phyloP scores from a whole-genome alignment of 768 basidiomycete species.

The Tricholoma sp. region DNA sequence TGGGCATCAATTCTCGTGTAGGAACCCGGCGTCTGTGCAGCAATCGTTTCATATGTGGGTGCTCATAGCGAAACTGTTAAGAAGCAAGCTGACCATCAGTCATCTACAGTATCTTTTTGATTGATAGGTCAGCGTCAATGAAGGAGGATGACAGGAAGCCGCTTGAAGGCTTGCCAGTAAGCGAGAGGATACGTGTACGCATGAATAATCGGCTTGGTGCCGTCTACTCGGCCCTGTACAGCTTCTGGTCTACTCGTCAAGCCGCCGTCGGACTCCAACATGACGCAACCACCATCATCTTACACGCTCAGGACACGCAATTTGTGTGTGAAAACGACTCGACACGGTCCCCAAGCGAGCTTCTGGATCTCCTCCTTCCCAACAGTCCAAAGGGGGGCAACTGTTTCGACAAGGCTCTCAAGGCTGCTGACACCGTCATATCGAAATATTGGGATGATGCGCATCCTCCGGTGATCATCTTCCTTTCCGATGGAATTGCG shows the following conservation, averaged over 20 bases:
- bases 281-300: slow-evolving; percentile 52
- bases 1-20: slow-evolving; percentile 50
- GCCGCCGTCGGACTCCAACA: slow-evolving; percentile 31
- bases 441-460: slow-evolving; percentile 45
- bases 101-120: not conserved
- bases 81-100: not conserved
- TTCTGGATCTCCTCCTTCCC: slow-evolving; percentile 34
- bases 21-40: slow-evolving; percentile 45
- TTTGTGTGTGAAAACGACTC: slow-evolving; percentile 40
- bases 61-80: not conserved
- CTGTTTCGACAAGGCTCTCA: slow-evolving; percentile 37
- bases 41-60: slow-evolving; percentile 60
- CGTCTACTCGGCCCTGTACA: slow-evolving; percentile 48
- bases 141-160: slow-evolving; percentile 32
- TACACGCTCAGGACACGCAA: slow-evolving; percentile 31
- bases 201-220: slow-evolving; percentile 52
- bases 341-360: slow-evolving; percentile 34
- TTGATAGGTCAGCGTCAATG: slow-evolving; percentile 36
- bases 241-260: slow-evolving; percentile 52
- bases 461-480: slow-evolving; percentile 51
- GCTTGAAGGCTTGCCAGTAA: slow-evolving; percentile 36
- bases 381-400: slow-evolving; percentile 33
- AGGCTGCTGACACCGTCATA: slow-evolving; percentile 32
- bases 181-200: slow-evolving; percentile 27
- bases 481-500: slow-evolving; percentile 53